Evolutionary conservation across 108 stramenopile genomes (phyloP), one percentile per base, ranked within the genome.

Genomic region (Skeletonema menzelii): DNA sequence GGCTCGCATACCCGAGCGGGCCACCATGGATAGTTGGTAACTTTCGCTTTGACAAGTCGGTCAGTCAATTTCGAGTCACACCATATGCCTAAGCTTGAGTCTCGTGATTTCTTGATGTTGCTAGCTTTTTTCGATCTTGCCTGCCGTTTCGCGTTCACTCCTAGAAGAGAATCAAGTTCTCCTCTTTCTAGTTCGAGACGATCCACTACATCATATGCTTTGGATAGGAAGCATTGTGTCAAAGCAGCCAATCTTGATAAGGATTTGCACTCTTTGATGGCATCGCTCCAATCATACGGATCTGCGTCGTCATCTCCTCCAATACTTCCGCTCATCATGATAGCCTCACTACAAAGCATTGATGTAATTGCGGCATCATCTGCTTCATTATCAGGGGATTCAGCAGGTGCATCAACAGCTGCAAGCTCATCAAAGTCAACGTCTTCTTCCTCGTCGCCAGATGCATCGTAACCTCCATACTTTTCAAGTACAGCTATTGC

Each of bases 11-110:
- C 81, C 62, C 78, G 79, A 24, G 93, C 91, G 42, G 93, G 93
- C 93, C 93, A 94, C 89, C 89, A 88, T 22, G 93, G 93, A 66
- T 78, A 89, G 17, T 77, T 72, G 15, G 81, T 86, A 2, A 87
- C 85, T 72, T 86, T 91, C n/a, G 70, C 86, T 60, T 91, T 85
- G 46, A 87, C 85, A 55, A 92, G 83, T 42, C 90, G 81, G 40
- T 92, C 85, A 13, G 91, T 87, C 37, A 85, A 81, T 17, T 60
- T 64, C 8, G 86, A 81, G 62, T 92, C 62, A 8, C 89, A 79
- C 93, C 93, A 94, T 3, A 94, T 84, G 49, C 84, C 87, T 27
- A 83, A 82, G 31, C 77, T 73, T 11, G 76, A 67, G 8, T 80
- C 82, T 30, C 72, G 60, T 14, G 78, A 46, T 32, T 86, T 84